A percentile compares a stretch with the other conserved stretches of the same genome.
phyloP scores from a whole-genome alignment of 768 basidiomycete species.

The Boletus sensibilis region DNA sequence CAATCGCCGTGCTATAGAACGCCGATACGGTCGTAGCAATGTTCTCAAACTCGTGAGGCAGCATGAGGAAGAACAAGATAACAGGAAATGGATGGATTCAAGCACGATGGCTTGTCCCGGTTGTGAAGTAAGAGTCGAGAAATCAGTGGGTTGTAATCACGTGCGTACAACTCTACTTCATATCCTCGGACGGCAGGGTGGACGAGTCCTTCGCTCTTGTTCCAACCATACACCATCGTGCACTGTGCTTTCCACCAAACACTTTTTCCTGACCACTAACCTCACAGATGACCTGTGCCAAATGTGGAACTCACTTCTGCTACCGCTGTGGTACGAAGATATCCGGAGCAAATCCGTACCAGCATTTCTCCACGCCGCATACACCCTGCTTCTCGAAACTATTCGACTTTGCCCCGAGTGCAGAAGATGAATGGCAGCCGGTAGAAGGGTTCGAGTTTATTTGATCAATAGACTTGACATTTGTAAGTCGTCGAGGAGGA shows the following conservation, averaged over 20 bases:
- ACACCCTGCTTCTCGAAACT: conserved; percentile 59
- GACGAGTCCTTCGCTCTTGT: neutral
- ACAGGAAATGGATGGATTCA: conserved; percentile 66
- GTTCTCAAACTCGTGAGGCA: conserved; percentile 57
- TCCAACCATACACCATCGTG: neutral
- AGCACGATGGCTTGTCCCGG: conserved; percentile 73
- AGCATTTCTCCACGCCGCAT: conserved; percentile 61
- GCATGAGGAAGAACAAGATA: conserved; percentile 73
- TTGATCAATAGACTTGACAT: conserved; percentile 3
- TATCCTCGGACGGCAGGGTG: neutral
- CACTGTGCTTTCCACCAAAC: neutral
- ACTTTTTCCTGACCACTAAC: conserved; percentile 1
- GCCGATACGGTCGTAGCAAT: conserved; percentile 60
- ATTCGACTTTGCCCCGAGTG: conserved; percentile 50
- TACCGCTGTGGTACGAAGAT: conserved; percentile 70
- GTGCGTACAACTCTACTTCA: conserved; percentile 42
- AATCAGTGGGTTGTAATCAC: conserved; percentile 83
- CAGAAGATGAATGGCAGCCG: conserved; percentile 47
- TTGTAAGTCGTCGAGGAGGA: neutral
- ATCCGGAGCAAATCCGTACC: conserved; percentile 52
- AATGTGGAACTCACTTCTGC: conserved; percentile 77
- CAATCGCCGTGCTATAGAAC: conserved; percentile 54
- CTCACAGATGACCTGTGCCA: conserved; percentile 72
- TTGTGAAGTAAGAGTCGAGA: conserved; percentile 72
- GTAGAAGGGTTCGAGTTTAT: conserved; percentile 39